Evolutionary conservation across 2,329 filamentous ascomycete genomes (phyloP), one percentile per base, ranked within the genome.

Genomic region (Botrytis pseudocinerea): DNA sequence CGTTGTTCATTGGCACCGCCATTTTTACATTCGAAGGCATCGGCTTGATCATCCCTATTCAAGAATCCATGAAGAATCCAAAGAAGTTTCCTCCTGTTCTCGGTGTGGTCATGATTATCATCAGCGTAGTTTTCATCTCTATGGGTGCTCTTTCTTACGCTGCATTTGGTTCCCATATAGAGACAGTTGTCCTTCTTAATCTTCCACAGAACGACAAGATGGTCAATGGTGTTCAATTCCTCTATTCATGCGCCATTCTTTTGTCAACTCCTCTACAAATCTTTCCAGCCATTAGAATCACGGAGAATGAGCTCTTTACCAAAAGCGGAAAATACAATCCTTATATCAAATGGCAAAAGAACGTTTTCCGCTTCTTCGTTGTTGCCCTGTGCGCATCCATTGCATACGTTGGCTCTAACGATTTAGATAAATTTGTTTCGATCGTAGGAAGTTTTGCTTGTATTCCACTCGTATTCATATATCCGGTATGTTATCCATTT

Each of bases 301-400:
- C 93, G 48, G 95, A 97, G 83, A 97, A 97, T 78, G 94, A 94
- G 77, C 87, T 98, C 10, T 99, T 98, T 82, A 97, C 93, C 38
- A 88, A 92, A 80, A 97, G 94, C 75, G 95, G 96, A 78, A 99
- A 99, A 83, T 97, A 98, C 84, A 98, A 98, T 81, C 95, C 94
- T 0, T 96, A 93, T 81, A 97, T 99, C 86, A 99, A 99, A 85
- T 99, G 96, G 96, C 93, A 98, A 87, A 99, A 99, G 90, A 99
- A 99, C 78, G 85, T 92, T 48, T 99, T 97, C 85, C 92, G 96
- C 71, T 99, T 98, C 86, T 91, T 95, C 80, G 90, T 98, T 75
- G 96, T 98, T 69, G 89, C 93, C 79, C 83, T 96, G 38, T 98
- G 96, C 80, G 93, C 95, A 0, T 83, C 90, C 73, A 92, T 99